phyloP scores from a whole-genome alignment of 2,329 filamentous ascomycete genomes.

The Raffaelea albimanens region DNA sequence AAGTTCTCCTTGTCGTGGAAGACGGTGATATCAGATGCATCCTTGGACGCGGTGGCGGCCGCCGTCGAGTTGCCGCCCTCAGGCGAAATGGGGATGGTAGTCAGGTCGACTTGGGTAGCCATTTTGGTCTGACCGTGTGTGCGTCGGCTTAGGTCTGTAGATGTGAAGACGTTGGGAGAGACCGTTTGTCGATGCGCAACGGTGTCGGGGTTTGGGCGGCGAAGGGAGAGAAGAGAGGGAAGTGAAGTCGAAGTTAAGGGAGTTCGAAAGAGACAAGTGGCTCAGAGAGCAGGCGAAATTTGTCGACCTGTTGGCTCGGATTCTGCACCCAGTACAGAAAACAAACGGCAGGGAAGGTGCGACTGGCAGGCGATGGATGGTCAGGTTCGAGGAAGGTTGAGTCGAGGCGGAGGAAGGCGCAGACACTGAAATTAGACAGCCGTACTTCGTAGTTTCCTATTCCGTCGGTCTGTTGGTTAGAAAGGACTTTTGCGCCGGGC shows the following conservation, averaged over 20 bases:
- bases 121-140: constrained; percentile 16
- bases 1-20: constrained; percentile 99
- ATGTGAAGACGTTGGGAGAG: not conserved
- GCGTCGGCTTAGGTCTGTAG: not conserved
- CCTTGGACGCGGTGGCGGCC: constrained; percentile 22
- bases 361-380: not conserved
- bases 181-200: too few relatives aligned
- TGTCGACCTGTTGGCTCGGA: not conserved
- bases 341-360: constrained; percentile 3
- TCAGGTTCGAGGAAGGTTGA: not conserved
- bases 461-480: not conserved
- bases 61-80: constrained; percentile 46
- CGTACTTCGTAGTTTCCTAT: not conserved
- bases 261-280: too few relatives aligned
- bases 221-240: not conserved
- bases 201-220: too few relatives aligned
- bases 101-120: constrained; percentile 54
- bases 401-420: not conserved
- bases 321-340: constrained; percentile 10
- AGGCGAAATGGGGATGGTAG: constrained; percentile 58
- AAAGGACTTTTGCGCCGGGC: constrained; percentile 7
- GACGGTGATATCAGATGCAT: constrained; percentile 70
- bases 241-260: not conserved
- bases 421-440: not conserved
- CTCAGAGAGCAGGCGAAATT: too few relatives aligned